A percentile compares a stretch with the other conserved stretches of the same genome.
Evolutionary conservation across 2,329 filamentous ascomycete genomes (phyloP).

Genomic region (Diaporthe citri): DNA sequence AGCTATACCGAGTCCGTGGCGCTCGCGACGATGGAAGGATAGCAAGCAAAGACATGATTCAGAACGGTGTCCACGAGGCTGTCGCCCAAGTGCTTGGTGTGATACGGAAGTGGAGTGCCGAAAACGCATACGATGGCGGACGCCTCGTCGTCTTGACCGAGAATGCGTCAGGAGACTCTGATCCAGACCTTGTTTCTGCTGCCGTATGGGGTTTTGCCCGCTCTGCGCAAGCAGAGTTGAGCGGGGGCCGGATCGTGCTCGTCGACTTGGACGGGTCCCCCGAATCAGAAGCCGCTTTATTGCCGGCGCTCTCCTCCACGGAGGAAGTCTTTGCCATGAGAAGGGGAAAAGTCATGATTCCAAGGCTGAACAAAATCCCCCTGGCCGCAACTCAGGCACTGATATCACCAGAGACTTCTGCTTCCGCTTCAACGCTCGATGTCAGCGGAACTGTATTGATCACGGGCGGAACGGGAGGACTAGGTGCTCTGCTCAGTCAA

Average conservation of each 20-base stretch:
- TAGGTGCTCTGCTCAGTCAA: not conserved
- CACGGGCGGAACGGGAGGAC: constrained; percentile 8
- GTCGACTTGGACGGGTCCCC: constrained; percentile 6
- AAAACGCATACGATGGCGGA: not conserved
- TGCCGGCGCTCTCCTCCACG: not conserved
- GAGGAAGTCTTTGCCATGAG: not conserved
- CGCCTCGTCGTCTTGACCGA: not conserved
- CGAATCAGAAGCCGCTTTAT: not conserved
- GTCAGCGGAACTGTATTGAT: constrained; percentile 13
- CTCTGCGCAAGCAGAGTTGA: constrained; percentile 2
- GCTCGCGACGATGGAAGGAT: not conserved
- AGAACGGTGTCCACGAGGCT: not conserved
- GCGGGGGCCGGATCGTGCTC: constrained; percentile 4
- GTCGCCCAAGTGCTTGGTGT: not conserved
- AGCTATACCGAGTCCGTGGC: not conserved
- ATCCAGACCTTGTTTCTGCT: not conserved
- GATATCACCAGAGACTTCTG: not conserved
- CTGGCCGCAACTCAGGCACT: not conserved
- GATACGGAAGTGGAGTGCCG: not conserved
- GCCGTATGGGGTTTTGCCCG: constrained; percentile 12
- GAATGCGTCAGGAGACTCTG: not conserved
- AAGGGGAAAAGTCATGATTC: not conserved
- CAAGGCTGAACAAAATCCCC: not conserved
- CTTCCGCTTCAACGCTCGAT: not conserved
- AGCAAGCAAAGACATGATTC: too few species aligned